These are phyloP conservation scores for Pseudozyma sp. DNA, from an alignment of 1,284 basidiomycete species.

Conservation along the genomic window DNA sequence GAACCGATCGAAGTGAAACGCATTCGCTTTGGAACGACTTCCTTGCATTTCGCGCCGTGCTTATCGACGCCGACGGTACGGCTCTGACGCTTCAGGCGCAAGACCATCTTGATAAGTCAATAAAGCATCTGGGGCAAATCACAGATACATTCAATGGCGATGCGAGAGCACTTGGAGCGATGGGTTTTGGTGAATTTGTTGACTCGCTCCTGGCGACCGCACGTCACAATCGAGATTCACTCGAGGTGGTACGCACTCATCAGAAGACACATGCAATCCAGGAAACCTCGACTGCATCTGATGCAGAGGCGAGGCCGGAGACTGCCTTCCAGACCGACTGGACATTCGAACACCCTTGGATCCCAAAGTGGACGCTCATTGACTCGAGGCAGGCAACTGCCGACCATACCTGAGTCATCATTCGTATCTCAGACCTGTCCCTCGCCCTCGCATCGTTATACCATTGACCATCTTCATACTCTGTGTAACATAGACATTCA, in stretches of 20 bases:
- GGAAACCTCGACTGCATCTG: not conserved
- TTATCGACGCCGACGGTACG: not conserved
- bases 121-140: conserved; percentile 14
- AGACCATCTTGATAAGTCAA: conserved; percentile 17
- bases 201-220: conserved; percentile 23
- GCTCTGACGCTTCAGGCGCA: not conserved
- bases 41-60: conserved; percentile 7
- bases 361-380: conserved; percentile 24
- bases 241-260: not conserved
- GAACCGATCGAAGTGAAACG: conserved; percentile 6
- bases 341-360: conserved; percentile 38
- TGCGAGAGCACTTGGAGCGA: conserved; percentile 9
- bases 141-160: conserved; percentile 1
- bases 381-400: not conserved
- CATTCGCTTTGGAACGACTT: conserved; percentile 40
- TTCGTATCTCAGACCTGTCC: too few relatives aligned
- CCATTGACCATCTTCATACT: too few relatives aligned
- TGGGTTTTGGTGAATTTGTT: conserved; percentile 8
- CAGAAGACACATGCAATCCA: not conserved
- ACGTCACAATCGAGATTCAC: conserved; percentile 12
- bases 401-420: too few relatives aligned
- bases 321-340: not conserved
- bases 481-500: too few relatives aligned
- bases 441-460: too few relatives aligned
- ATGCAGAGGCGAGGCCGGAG: not conserved